Conservation (phyloP, 2,329 filamentous ascomycete genomes). For the Beauveria brongniartii region DNA sequence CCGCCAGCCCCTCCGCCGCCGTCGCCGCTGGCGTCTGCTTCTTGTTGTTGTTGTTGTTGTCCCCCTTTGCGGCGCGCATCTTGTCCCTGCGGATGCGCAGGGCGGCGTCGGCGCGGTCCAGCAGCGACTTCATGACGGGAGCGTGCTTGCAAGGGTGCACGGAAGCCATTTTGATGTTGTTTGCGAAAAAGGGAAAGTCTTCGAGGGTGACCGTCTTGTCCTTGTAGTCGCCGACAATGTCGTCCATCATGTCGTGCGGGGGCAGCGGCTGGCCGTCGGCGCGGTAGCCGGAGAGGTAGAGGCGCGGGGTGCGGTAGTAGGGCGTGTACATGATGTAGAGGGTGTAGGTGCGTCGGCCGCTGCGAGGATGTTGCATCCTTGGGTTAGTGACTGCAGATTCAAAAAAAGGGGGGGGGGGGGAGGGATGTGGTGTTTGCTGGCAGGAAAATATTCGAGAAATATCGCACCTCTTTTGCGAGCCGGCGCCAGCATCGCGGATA, state of each 20-base stretch:
- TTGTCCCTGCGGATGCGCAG: constrained; percentile 83
- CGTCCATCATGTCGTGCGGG: constrained; percentile 87
- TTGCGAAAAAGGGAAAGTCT: constrained; percentile 91
- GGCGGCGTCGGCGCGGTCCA: constrained; percentile 90
- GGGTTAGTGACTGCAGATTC: too few relatives aligned
- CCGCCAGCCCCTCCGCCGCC: constrained; percentile 74
- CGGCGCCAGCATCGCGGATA: constrained; percentile 62
- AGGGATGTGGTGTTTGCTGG: neutral
- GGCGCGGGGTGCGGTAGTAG: constrained; percentile 90
- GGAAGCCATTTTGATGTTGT: constrained; percentile 88
- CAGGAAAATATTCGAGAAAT: neutral
- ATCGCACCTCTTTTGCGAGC: constrained; percentile 38
- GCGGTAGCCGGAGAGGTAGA: constrained; percentile 88
- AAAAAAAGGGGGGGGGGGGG: too few relatives aligned
- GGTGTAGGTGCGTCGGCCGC: constrained; percentile 84
- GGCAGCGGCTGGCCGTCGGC: constrained; percentile 72
- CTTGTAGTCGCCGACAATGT: constrained; percentile 93
- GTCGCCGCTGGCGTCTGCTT: constrained; percentile 14
- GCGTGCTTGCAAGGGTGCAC: constrained; percentile 97
- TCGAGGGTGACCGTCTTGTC: constrained; percentile 98
- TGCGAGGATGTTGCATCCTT: constrained; percentile 25
- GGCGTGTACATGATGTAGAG: constrained; percentile 98
- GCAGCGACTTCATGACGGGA: constrained; percentile 92
- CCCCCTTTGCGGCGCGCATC: constrained; percentile 43
- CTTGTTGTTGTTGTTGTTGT: neutral